Evolutionary conservation across 2,329 filamentous ascomycete genomes (phyloP).

Genomic region (Corynespora cassiicola): DNA sequence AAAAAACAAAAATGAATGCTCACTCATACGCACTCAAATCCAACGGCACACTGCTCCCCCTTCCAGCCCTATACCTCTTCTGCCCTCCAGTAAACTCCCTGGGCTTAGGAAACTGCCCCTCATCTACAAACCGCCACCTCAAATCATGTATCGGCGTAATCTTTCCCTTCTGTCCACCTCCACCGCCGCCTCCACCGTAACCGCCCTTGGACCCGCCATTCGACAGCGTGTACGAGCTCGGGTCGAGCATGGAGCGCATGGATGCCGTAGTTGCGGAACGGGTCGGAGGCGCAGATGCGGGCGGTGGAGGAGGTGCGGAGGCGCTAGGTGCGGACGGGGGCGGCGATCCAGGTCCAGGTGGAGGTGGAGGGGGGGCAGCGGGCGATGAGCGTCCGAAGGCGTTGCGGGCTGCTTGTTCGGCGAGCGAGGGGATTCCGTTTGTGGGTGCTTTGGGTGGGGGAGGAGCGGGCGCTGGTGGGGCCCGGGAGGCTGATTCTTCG

Average conservation of each 20-base stretch:
- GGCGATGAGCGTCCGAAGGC: conserved; percentile 58
- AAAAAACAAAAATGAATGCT: conserved; percentile 5
- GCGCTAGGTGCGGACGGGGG: conserved; percentile 48
- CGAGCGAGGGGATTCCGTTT: conserved; percentile 57
- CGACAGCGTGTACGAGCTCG: conserved; percentile 73
- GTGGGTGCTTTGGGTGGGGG: conserved; percentile 63
- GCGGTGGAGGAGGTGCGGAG: conserved; percentile 49
- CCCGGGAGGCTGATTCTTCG: conserved; percentile 38
- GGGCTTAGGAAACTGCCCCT: conserved; percentile 82
- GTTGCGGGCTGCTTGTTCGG: conserved; percentile 65
- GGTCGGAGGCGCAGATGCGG: conserved; percentile 31
- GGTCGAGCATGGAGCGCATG: conserved; percentile 71
- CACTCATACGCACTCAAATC: conserved; percentile 71
- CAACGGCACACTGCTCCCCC: conserved; percentile 91
- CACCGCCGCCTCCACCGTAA: conserved; percentile 19
- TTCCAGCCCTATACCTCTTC: conserved; percentile 85
- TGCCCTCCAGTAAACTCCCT: conserved; percentile 76
- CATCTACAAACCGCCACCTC: conserved; percentile 87
- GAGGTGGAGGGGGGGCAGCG: conserved; percentile 48
- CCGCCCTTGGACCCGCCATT: conserved; percentile 43
- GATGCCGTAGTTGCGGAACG: conserved; percentile 50
- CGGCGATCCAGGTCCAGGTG: conserved; percentile 45
- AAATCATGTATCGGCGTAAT: conserved; percentile 72
- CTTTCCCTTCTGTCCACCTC: conserved; percentile 30
- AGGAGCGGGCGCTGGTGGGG: conserved; percentile 48